Evolutionary conservation across 1,284 basidiomycete species (phyloP), one percentile per base, ranked within the genome.

Genomic region (Leccinum olivaceoglutinosum): DNA sequence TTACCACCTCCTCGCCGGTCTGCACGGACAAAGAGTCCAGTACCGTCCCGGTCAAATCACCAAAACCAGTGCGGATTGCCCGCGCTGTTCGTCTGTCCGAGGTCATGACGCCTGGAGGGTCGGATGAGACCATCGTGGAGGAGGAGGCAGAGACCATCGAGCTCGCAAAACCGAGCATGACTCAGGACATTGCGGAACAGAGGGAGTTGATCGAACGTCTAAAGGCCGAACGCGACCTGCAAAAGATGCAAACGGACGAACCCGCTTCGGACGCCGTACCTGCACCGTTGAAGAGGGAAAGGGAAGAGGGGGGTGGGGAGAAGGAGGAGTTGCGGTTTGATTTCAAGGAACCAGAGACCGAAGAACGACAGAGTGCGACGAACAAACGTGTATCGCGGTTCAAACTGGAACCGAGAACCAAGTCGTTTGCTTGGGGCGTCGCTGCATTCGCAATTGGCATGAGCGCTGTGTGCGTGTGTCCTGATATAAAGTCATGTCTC

Each of bases 381-480:
- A 91, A 91, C 70, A 80, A 79, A 58, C 81, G 88, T 54, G 78
- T 89, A 58, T 74, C 75, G 25, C 74, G 81, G 59, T 77, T 83
- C 71, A 71, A 80, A n/a, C 65, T 82, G 63, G 79, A 85, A 71
- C 86, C 90, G 2, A 80, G 83, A 73, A 82, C 84, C 69, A 89
- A 87, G 73, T 85, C 86, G 16, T 78, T 85, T 64, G 87, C 85
- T 1, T 92, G 90, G 90, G 90, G 90, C 46, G 78, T 86, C 10
- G 81, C 88, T 53, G 86, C 86, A 34, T 92, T 92, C 72, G 88
- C 87, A 44, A 80, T 89, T 60, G 89, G 88, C 34, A 77, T 87
- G 73, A 80, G 87, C 64, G 88, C 88, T 66, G 80, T 87, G 89
- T 90, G 72, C 77, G 87, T 72, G 9, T 54, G 2, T 29, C 25